Evolutionary conservation across 2,329 filamentous ascomycete species (phyloP), one percentile per base, ranked within the genome.

Genomic region (Colletotrichum camelliae): DNA sequence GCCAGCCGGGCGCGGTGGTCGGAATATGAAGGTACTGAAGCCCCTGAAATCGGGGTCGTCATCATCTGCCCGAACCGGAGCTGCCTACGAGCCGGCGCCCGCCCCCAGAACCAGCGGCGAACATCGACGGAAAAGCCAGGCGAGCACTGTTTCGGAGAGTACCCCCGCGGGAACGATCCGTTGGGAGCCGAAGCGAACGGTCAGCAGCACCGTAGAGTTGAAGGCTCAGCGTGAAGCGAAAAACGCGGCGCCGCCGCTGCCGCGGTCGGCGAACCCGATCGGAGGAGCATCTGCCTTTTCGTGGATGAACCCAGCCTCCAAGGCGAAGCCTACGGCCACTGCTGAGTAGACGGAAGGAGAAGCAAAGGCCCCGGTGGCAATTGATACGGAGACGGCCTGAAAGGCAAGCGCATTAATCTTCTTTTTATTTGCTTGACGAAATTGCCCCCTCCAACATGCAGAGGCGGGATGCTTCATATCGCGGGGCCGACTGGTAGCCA

Each of bases 251-350:
- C 82, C 86, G 57, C 80, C 85, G 21, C 81, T 87, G n/a, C 86
- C 91, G 18, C 90, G 92, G 72, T 89, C 92, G 8, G 88, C 92
- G 37, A 98, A 98, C 81, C 96, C 97, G 0, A 91, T 98, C 21
- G 96, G 96, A 10, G 95, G 95, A n/a, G 96, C 94, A 16, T 97
- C 95, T 74, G 96, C 96, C 4, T 98, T 98, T 86, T 93, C 94
- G 15, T 98, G 96, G 96, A 93, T 98, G 88, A 96, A 94, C 64
- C 85, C 89, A 55, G 78, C 84, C 21, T 82, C 81, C 67, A 88
- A 88, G 79, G 84, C 88, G 61, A 87, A 87, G 80, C 81, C 85
- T 13, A 81, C 77, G n/a, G 77, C 77, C 10, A 76, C 75, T 65
- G 77, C 75, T 7, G 77, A 78, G 69, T 78, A 77, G 65, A 21